Evolutionary conservation across 1,139 yeast genomes (phyloP).

Genomic region (Candida labiduridarum): DNA sequence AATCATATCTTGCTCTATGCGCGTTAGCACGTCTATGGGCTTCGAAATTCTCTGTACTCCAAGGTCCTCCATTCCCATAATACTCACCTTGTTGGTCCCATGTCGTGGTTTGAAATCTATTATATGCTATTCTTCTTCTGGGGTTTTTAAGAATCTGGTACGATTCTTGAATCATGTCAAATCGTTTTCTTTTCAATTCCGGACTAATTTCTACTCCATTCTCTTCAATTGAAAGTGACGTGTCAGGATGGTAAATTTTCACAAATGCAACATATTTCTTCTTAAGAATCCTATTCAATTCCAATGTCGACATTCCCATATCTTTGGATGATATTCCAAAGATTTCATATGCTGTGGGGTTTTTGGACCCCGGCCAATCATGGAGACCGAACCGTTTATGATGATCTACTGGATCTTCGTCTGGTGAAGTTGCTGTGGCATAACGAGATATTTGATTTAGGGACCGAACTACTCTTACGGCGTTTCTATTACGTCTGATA

Average conservation of each 20-base stretch:
- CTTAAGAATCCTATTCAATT: slow-evolving; percentile 53
- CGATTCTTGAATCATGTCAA: slow-evolving; percentile 72
- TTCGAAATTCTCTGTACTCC: slow-evolving; percentile 23
- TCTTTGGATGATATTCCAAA: slow-evolving; percentile 43
- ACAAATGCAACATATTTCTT: slow-evolving; percentile 63
- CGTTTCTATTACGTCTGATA: background rate
- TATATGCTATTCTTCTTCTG: slow-evolving; percentile 36
- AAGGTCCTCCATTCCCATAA: slow-evolving; percentile 33
- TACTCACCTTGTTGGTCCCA: slow-evolving; percentile 26
- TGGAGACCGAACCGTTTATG: slow-evolving; percentile 19
- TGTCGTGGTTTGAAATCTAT: slow-evolving; percentile 26
- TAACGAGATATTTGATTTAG: slow-evolving; percentile 1
- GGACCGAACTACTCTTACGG: background rate
- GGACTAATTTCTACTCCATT: slow-evolving; percentile 30
- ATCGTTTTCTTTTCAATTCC: slow-evolving; percentile 56
- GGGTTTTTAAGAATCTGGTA: slow-evolving; percentile 72
- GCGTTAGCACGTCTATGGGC: slow-evolving; percentile 46
- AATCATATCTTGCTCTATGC: slow-evolving; percentile 34
- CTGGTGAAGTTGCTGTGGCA: slow-evolving; percentile 7
- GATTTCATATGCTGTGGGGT: slow-evolving; percentile 78
- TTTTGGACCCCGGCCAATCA: slow-evolving; percentile 59
- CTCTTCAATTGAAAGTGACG: slow-evolving; percentile 32
- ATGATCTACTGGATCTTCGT: slow-evolving; percentile 14
- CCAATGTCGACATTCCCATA: slow-evolving; percentile 18
- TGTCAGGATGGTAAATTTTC: slow-evolving; percentile 87